phyloP scores from a whole-genome alignment of 345 rosid genomes.

The Cardamine occulta region DNA sequence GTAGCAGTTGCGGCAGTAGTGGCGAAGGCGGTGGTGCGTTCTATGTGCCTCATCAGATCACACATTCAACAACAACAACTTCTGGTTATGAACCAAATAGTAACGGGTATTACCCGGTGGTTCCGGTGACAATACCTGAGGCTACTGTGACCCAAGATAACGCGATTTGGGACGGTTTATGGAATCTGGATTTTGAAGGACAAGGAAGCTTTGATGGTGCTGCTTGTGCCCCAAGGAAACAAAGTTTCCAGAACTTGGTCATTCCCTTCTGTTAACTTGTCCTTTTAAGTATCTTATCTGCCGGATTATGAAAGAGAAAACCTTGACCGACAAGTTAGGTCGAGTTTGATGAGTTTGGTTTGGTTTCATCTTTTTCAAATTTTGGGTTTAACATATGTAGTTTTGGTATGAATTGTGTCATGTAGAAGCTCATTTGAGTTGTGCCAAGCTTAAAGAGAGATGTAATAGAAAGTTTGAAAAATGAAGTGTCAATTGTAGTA shows the following conservation, averaged over 20 bases:
- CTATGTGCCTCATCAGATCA: slow-evolving; percentile 51
- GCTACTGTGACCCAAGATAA: slow-evolving; percentile 50
- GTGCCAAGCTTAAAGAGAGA: slow-evolving; percentile 15
- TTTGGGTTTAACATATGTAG: slow-evolving; percentile 18
- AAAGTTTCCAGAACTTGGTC: slow-evolving; percentile 49
- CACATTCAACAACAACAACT: slow-evolving; percentile 43
- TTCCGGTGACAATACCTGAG: slow-evolving; percentile 32
- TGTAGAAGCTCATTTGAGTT: slow-evolving; percentile 11
- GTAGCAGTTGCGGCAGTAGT: slow-evolving; percentile 35
- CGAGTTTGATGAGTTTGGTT: slow-evolving; percentile 35
- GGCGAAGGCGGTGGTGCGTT: slow-evolving; percentile 32
- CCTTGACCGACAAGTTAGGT: slow-evolving; percentile 39
- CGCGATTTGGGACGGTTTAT: slow-evolving; percentile 69
- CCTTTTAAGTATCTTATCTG: slow-evolving; percentile 15
- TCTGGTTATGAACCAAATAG: slow-evolving; percentile 41
- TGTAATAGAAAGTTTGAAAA: slow-evolving; percentile 16
- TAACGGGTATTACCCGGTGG: slow-evolving; percentile 39
- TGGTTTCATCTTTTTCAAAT: slow-evolving; percentile 2
- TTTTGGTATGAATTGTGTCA: slow-evolving; percentile 31
- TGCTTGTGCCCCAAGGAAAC: slow-evolving; percentile 50
- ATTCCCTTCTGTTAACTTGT: slow-evolving; percentile 54
- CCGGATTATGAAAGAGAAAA: slow-evolving; percentile 10
- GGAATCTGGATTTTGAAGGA: slow-evolving; percentile 69
- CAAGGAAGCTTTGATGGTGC: slow-evolving; percentile 49
- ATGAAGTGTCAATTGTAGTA: slow-evolving; percentile 3